Evolutionary conservation across 257 asterid species (phyloP).

Genomic region (Vinca minor): DNA sequence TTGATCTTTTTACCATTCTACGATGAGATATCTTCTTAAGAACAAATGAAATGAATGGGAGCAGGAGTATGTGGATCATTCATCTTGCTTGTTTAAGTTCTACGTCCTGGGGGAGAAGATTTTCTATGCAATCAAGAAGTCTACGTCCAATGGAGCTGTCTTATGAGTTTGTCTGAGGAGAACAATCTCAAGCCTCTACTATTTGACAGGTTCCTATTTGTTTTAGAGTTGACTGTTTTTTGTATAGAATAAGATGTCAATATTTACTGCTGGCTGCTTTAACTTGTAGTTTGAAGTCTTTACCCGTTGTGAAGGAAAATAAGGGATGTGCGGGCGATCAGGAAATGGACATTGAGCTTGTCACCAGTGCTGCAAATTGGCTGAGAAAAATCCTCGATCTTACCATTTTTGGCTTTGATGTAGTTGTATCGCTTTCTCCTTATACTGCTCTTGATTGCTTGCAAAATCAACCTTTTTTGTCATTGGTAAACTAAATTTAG

Average conservation of each 20-base stretch:
- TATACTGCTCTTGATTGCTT: neutral
- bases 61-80: constrained; percentile 97
- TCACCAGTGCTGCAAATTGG: constrained; percentile 67
- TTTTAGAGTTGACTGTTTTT: neutral
- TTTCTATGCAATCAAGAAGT: constrained; percentile 72
- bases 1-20: neutral
- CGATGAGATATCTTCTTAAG: neutral
- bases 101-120: constrained; percentile 76
- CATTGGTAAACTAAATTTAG: neutral
- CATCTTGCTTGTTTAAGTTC: constrained; percentile 76
- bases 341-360: constrained; percentile 67
- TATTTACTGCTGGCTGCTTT: constrained; percentile 6
- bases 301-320: constrained; percentile 56
- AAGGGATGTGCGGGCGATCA: constrained; percentile 23
- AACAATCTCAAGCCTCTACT: constrained; percentile 55
- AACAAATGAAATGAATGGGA: constrained; percentile 15
- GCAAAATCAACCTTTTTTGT: neutral
- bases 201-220: constrained; percentile 63
- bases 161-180: constrained; percentile 48
- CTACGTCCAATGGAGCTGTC: constrained; percentile 73
- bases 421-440: constrained; percentile 40
- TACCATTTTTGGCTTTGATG: constrained; percentile 88
- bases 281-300: constrained; percentile 72
- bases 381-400: constrained; percentile 66
- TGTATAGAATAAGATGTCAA: constrained; percentile 5